These are phyloP conservation scores for Aspergillus thermomutatus DNA, from an alignment of 2,329 filamentous ascomycete genomes.

Conservation along the genomic window DNA sequence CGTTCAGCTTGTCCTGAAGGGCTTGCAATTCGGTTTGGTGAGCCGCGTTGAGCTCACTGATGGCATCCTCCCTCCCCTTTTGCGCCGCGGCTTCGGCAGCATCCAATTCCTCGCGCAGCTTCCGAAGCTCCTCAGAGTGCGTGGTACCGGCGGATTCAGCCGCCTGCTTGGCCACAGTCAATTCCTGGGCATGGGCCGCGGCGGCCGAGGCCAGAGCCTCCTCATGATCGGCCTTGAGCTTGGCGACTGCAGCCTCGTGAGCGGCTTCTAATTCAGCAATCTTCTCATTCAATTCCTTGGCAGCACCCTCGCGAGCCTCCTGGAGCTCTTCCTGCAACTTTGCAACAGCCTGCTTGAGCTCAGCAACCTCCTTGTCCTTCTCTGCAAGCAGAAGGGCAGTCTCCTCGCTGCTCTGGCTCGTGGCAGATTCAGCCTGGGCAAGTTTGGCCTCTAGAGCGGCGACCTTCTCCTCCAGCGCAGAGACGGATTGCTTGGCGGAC, in stretches of 20 bases:
- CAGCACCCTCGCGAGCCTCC: slow-evolving; percentile 20
- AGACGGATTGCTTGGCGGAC: slow-evolving; percentile 24
- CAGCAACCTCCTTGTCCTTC: slow-evolving; percentile 35
- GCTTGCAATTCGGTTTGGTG: slow-evolving; percentile 32
- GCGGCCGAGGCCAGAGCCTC: slow-evolving; percentile 21
- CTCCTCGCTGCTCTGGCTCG: slow-evolving; percentile 23
- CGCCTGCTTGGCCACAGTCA: slow-evolving; percentile 29
- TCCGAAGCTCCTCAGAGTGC: slow-evolving; percentile 32
- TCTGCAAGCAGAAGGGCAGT: slow-evolving; percentile 26
- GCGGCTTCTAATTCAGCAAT: slow-evolving; percentile 25
- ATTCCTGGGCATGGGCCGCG: slow-evolving; percentile 32
- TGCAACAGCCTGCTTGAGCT: slow-evolving; percentile 32
- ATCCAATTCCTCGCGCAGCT: slow-evolving; percentile 33
- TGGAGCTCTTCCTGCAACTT: slow-evolving; percentile 34
- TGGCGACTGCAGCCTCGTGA: slow-evolving; percentile 28
- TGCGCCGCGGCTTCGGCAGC: slow-evolving; percentile 26
- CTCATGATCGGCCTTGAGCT: slow-evolving; percentile 4
- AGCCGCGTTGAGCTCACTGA: slow-evolving; percentile 26
- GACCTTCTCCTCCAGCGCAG: slow-evolving; percentile 34
- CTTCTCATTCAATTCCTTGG: slow-evolving; percentile 20
- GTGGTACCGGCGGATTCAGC: slow-evolving; percentile 27
- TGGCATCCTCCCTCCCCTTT: slow-evolving; percentile 28
- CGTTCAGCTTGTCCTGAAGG: slow-evolving; percentile 33
- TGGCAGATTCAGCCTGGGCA: slow-evolving; percentile 27
- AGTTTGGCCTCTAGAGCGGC: slow-evolving; percentile 35